Evolutionary conservation across 805 yeast genomes (phyloP), one percentile per base, ranked within the genome.

Genomic region (Deakozyma indianensis): DNA sequence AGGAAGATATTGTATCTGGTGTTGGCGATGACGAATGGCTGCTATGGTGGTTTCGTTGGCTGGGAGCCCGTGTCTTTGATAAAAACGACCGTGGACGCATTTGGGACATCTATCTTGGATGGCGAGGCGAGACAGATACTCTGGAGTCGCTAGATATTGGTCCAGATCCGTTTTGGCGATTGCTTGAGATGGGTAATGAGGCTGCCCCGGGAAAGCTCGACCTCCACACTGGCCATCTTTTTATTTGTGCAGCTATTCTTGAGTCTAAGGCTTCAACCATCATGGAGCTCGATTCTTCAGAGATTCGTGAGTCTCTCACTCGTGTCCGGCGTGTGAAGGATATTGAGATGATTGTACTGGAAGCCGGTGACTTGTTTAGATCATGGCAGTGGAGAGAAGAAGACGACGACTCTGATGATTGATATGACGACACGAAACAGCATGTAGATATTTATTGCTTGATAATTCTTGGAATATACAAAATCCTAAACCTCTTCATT

Each of bases 31-130:
- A 84, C 53, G 87, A 80, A 57, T 88, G 96, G 96, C 67, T 87
- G 22, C 71, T 85, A 35, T 88, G 95, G 95, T 88, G 96, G 96
- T 68, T 88, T 51, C 85, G 86, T 58, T 88, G 83, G 71, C 75
- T 84, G 56, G 96, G 96, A 20, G 75, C 92, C 14, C 83, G 83
- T 61, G 86, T 81, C 4, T 77, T 94, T 74, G 80, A 87, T 41
- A 73, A 82, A 50, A 71, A 70, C 48, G 95, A 86, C 61, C 65
- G 96, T 44, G 95, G 92, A 11, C 70, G 95, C 49, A 69, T 86
- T 4, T 88, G 97, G 97, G 97, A 88, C 64, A 64, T 78, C 51
- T 62, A 87, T 41, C 61, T 88, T 22, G 95, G 96, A 1, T 85
- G 88, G 78, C 50, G 61, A 4, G 49, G 50, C 3, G 47, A 43